Evolutionary conservation across 768 basidiomycete genomes (phyloP).

Genomic region (Pleurotus salmoneostramineus): DNA sequence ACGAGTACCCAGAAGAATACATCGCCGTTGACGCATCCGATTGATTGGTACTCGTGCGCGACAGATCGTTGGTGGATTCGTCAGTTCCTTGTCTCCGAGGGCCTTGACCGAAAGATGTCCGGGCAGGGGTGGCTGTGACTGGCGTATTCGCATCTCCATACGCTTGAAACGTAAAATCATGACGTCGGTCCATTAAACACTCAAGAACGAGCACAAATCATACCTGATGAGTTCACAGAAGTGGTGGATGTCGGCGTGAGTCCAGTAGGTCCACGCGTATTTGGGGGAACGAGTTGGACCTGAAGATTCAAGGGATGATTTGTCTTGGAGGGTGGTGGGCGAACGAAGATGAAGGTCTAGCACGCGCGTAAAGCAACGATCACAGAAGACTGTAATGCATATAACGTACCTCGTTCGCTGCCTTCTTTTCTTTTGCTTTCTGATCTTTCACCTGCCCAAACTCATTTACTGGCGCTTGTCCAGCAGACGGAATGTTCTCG

Average conservation of each 20-base stretch:
- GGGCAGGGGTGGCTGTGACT: conserved; percentile 30
- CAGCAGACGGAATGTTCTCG: neutral
- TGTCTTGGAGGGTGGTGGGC: conserved; percentile 81
- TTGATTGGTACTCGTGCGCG: conserved; percentile 53
- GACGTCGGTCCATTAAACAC: neutral
- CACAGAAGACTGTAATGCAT: neutral
- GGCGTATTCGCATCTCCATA: conserved; percentile 12
- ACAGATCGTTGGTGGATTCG: conserved; percentile 14
- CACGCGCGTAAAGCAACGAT: neutral
- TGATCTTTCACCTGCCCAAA: conserved; percentile 1
- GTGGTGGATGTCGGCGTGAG: conserved; percentile 26
- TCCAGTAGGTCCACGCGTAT: conserved; percentile 37
- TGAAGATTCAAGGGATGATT: conserved; percentile 89
- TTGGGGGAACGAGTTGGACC: conserved; percentile 84
- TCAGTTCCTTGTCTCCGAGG: conserved; percentile 3
- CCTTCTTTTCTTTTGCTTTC: conserved; percentile 11
- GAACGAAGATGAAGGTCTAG: conserved; percentile 89
- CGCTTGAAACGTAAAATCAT: neutral
- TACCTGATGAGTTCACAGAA: conserved; percentile 20
- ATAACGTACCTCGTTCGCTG: conserved; percentile 8
- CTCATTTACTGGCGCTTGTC: neutral
- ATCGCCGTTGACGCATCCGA: conserved; percentile 44
- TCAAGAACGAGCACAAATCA: neutral
- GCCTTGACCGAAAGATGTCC: neutral
- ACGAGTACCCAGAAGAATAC: conserved; percentile 35